Evolutionary conservation across 495 filamentous ascomycete species (phyloP).

Genomic region (Aspergillus coremiiformis): DNA sequence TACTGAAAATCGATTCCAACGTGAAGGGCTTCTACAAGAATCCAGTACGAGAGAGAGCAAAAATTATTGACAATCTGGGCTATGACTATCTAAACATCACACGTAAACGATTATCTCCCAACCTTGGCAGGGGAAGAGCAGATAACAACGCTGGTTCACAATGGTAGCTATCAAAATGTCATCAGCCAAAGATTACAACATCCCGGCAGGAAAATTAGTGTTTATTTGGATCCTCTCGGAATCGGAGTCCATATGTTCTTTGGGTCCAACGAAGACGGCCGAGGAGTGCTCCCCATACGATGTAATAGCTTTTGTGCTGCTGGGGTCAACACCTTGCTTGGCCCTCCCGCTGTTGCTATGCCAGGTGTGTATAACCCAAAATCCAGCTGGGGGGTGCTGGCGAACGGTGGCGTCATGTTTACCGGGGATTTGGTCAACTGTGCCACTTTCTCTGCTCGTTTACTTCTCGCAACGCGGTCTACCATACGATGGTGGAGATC

Average conservation of each 20-base stretch:
- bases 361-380: slow-evolving; percentile 49
- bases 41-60: too few species aligned
- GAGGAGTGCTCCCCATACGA: slow-evolving; percentile 50
- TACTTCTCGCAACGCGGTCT: slow-evolving; percentile 68
- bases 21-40: too few species aligned
- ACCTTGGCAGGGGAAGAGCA: too few species aligned
- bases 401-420: slow-evolving; percentile 63
- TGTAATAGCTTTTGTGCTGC: slow-evolving; percentile 73
- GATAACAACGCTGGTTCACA: not conserved
- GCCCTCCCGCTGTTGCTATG: slow-evolving; percentile 8
- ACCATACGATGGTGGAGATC: slow-evolving; percentile 86
- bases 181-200: not conserved
- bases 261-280: slow-evolving; percentile 34
- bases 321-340: slow-evolving; percentile 47
- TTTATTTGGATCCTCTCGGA: slow-evolving; percentile 31
- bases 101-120: too few species aligned
- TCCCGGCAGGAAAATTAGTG: not conserved
- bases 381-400: slow-evolving; percentile 61
- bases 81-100: too few species aligned
- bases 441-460: slow-evolving; percentile 48
- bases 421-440: slow-evolving; percentile 47
- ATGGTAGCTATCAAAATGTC: not conserved
- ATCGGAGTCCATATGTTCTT: slow-evolving; percentile 53
- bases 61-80: too few species aligned
- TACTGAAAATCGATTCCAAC: too few species aligned